Evolutionary conservation across 1,139 yeast species (phyloP).

Genomic region (Geotrichum macrosporum): DNA sequence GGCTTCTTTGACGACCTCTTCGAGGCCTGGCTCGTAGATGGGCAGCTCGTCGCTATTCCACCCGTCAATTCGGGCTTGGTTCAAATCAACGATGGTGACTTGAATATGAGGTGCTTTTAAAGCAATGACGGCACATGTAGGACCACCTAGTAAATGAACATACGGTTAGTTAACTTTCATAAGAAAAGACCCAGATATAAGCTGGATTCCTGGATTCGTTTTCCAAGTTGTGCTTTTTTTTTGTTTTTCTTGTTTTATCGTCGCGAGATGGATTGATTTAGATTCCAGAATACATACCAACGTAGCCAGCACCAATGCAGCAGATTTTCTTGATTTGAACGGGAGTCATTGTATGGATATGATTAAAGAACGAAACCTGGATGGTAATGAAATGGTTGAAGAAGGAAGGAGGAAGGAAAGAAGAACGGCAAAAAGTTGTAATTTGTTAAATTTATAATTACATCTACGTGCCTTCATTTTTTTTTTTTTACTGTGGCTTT

Average conservation of each 20-base stretch:
- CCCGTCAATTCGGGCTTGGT: constrained; percentile 32
- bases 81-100: constrained; percentile 33
- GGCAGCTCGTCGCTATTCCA: constrained; percentile 34
- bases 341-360: constrained; percentile 11
- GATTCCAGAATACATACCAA: constrained; percentile 25
- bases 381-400: background rate
- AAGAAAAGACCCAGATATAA: too few species aligned
- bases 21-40: constrained; percentile 34
- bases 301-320: constrained; percentile 35
- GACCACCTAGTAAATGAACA: too few species aligned
- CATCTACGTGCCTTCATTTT: background rate
- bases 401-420: constrained; percentile 1
- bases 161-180: too few species aligned
- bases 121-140: constrained; percentile 32
- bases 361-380: background rate
- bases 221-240: background rate
- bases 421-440: background rate
- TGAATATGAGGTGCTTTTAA: constrained; percentile 29
- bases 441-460: too few species aligned
- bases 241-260: too few species aligned
- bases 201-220: too few species aligned
- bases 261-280: too few species aligned
- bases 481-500: background rate
- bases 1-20: constrained; percentile 30
- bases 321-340: constrained; percentile 25